Evolutionary conservation across 306 rosid genomes (phyloP).

Genomic region (Hippophae tibetana): DNA sequence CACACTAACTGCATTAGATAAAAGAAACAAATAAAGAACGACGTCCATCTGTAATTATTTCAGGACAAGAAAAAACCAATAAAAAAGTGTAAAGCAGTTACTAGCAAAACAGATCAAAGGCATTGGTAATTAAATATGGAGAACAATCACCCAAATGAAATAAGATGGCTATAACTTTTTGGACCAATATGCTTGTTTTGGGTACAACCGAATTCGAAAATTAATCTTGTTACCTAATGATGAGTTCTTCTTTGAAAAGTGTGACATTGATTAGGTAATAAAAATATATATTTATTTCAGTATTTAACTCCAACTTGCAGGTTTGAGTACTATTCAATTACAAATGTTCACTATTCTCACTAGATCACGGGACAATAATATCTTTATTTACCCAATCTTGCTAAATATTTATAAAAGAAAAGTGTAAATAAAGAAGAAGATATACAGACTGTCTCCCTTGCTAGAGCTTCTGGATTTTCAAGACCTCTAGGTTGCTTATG

Average conservation of each 20-base stretch:
- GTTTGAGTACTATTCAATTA: too few species aligned
- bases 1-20: slow-evolving; percentile 58
- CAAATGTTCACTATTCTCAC: not conserved
- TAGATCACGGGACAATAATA: not conserved
- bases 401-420: slow-evolving; percentile 17
- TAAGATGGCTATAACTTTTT: not conserved
- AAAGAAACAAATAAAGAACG: slow-evolving; percentile 5
- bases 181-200: not conserved
- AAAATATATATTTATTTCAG: not conserved
- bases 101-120: slow-evolving; percentile 1
- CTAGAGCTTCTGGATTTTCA: slow-evolving; percentile 73
- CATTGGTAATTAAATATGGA: not conserved
- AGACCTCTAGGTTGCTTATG: slow-evolving; percentile 52
- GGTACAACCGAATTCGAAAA: not conserved
- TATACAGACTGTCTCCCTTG: slow-evolving; percentile 87
- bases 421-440: slow-evolving; percentile 20
- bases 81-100: not conserved
- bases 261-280: not conserved
- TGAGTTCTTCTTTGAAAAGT: not conserved
- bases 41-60: not conserved
- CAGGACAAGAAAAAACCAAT: slow-evolving; percentile 4
- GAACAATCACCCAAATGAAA: not conserved
- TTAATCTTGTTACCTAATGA: not conserved
- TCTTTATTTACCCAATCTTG: slow-evolving; percentile 4
- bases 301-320: too few species aligned